phyloP scores from a whole-genome alignment of 2,329 filamentous ascomycete genomes.

The Diaporthe amygdali region DNA sequence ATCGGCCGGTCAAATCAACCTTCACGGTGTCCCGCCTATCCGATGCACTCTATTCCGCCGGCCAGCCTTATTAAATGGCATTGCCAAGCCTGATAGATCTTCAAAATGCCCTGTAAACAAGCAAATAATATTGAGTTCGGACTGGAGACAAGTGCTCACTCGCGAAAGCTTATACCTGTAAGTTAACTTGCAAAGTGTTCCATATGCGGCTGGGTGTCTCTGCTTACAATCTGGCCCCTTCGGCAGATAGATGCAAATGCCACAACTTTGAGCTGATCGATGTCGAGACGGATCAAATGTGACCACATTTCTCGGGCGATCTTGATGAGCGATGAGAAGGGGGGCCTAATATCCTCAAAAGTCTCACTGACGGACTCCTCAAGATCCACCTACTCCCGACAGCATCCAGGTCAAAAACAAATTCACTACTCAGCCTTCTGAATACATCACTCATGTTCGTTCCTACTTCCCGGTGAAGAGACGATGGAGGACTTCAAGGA shows the following conservation, averaged over 20 bases:
- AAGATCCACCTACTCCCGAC: neutral
- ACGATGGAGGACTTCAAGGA: neutral
- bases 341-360: neutral
- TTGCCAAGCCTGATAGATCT: neutral
- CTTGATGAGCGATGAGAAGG: neutral
- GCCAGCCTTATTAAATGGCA: neutral
- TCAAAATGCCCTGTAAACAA: neutral
- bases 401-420: neutral
- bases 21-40: neutral
- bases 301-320: neutral
- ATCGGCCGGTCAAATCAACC: neutral
- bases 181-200: neutral
- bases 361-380: too few species aligned
- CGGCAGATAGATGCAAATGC: neutral
- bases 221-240: neutral
- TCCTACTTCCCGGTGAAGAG: neutral
- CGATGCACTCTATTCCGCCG: neutral
- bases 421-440: neutral
- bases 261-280: neutral
- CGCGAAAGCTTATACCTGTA: neutral
- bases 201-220: neutral
- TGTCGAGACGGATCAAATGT: neutral
- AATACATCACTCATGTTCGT: neutral
- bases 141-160: neutral
- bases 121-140: neutral